Evolutionary conservation across 306 rosid genomes (phyloP).

Genomic region (Prunus mume): DNA sequence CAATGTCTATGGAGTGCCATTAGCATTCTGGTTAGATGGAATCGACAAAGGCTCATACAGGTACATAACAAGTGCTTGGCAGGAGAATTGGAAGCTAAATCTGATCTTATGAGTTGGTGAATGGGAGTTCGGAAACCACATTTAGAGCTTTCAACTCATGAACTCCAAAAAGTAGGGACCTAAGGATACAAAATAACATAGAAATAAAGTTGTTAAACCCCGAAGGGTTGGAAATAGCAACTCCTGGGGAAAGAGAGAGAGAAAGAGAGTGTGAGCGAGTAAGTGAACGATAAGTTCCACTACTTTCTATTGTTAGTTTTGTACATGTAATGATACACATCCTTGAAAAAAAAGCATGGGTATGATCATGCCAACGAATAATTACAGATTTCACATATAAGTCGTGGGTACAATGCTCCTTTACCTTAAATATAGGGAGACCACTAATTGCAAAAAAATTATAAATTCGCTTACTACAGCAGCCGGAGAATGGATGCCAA

Average conservation of each 20-base stretch:
- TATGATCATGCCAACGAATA: conserved; percentile 71
- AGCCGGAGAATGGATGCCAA: conserved; percentile 94
- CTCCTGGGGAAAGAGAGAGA: background rate
- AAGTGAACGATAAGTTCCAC: conserved; percentile 21
- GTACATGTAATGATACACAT: conserved; percentile 65
- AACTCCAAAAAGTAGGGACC: background rate
- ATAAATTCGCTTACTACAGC: conserved; percentile 83
- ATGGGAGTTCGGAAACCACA: background rate
- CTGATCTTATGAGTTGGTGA: background rate
- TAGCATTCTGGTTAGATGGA: background rate
- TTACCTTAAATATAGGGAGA: conserved; percentile 82
- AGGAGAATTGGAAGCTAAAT: background rate
- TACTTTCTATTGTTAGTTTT: conserved; percentile 41
- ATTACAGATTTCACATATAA: conserved; percentile 60
- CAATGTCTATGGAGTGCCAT: background rate
- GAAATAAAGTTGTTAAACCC: background rate
- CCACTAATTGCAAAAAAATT: conserved; percentile 83
- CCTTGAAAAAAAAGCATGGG: conserved; percentile 32
- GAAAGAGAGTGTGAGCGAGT: background rate
- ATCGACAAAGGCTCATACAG: background rate
- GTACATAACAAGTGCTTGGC: background rate
- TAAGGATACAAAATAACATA: background rate
- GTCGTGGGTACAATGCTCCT: conserved; percentile 32
- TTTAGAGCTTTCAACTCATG: background rate
- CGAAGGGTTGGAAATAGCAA: background rate